Evolutionary conservation across 495 filamentous ascomycete genomes (phyloP).

Genomic region (Recurvomyces mirabilis): DNA sequence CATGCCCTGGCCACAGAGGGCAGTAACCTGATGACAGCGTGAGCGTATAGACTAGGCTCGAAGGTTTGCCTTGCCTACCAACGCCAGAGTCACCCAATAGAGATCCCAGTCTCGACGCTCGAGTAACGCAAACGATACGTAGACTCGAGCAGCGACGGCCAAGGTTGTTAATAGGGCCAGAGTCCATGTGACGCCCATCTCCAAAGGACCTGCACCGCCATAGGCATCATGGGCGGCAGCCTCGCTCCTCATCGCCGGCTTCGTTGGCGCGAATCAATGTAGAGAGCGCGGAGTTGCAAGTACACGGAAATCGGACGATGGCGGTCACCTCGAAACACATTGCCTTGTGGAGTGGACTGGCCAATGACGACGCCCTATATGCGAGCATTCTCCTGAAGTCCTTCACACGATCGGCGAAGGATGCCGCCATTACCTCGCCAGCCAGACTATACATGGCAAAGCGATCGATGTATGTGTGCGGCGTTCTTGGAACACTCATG

Average conservation of each 20-base stretch:
- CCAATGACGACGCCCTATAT: no score
- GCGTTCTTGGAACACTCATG: no score
- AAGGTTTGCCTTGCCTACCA: not conserved
- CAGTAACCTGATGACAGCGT: conserved; percentile 1
- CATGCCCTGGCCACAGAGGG: not conserved
- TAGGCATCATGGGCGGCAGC: not conserved
- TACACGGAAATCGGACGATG: no score
- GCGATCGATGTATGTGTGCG: no score
- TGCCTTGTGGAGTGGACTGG: no score
- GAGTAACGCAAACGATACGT: not conserved
- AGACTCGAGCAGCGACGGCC: not conserved
- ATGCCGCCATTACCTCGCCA: no score
- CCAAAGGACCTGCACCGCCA: conserved; percentile 3
- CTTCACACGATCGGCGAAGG: no score
- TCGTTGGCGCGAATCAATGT: not conserved
- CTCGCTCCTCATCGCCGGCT: not conserved
- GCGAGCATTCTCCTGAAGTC: no score
- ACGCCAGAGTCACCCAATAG: not conserved
- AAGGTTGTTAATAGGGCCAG: not conserved
- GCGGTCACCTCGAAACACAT: no score
- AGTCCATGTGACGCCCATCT: conserved; percentile 5
- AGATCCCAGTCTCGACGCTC: conserved; percentile 2
- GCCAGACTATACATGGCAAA: no score
- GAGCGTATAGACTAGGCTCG: not conserved
- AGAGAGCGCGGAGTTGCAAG: no score